These are phyloP conservation scores for Calvatia gigantea DNA, from an alignment of 768 basidiomycete species.

Conservation along the genomic window DNA sequence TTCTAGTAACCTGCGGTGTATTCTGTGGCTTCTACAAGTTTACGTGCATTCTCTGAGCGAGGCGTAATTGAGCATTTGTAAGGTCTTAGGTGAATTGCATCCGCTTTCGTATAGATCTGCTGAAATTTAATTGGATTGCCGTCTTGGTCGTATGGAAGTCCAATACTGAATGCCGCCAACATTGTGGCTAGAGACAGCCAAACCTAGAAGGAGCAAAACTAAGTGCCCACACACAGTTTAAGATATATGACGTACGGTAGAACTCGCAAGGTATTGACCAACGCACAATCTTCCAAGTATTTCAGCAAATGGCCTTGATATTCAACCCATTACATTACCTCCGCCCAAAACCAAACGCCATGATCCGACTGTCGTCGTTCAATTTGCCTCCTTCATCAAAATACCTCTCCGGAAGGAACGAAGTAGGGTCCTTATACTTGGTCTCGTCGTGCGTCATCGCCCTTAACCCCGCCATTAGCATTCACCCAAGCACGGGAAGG, in stretches of 20 bases:
- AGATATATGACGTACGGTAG: neutral
- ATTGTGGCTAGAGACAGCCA: conserved; percentile 26
- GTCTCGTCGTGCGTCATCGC: conserved; percentile 28
- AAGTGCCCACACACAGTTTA: neutral
- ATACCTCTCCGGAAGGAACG: conserved; percentile 32
- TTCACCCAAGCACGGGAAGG: neutral
- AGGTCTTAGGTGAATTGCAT: neutral
- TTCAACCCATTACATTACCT: conserved; percentile 16
- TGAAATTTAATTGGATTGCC: conserved; percentile 22
- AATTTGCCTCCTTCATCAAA: conserved; percentile 17
- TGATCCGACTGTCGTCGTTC: conserved; percentile 12
- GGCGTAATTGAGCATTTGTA: conserved; percentile 7
- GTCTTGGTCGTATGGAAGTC: conserved; percentile 19
- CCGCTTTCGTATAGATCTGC: conserved; percentile 4
- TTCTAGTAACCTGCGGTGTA: neutral
- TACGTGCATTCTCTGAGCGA: neutral
- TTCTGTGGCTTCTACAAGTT: conserved; percentile 1
- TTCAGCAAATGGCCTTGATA: too few species aligned
- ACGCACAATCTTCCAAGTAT: too few species aligned
- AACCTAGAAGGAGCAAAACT: conserved; percentile 4
- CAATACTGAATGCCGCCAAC: conserved; percentile 25
- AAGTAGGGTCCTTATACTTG: conserved; percentile 27
- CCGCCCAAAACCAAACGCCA: conserved; percentile 21
- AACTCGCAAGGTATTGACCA: conserved; percentile 9
- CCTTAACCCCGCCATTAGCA: conserved; percentile 12